Base-by-base conservation (phyloP, 2,329 filamentous ascomycete species). In the Tolypocladium tropicale region DNA sequence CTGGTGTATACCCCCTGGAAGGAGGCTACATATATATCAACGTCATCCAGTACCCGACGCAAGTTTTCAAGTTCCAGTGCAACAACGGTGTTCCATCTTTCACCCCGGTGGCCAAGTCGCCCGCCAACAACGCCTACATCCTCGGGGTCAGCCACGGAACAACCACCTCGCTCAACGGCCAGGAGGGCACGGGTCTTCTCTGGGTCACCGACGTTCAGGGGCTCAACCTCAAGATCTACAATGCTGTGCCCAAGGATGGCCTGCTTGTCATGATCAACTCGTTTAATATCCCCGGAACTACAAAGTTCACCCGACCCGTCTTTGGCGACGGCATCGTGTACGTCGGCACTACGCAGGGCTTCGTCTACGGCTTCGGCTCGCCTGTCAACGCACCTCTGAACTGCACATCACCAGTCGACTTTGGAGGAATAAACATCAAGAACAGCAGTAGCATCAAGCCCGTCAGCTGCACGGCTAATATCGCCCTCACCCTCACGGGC, bases 31-130 rank as follows among this genome's bases (percentile, higher is more conserved):
- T 78, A 41, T 78, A 77, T 63, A 75, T 77, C 62, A 76, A 75
- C 14, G 67, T 82, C 6, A 81, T 83, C 54, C 74, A 78, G 60
- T 78, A 78, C 60, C 73, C 76, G 16, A 79, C 79, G 0, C 74
- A 79, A 53, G 78, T 81, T 21, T 83, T 82, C 72, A 79, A 82
- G 60, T 83, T 83, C 63, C 75, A 76, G 2, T 82, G 78, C 63
- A 69, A 73, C 58, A 67, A 68, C 25, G 80, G 79, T 4, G 72
- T 77, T 11, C 76, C 80, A 0, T 72, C 74, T 2, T 83, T 84
- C 53, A 75, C 78, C 25, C 78, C 79, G 61, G 76, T 81, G 1
- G 77, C 76, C 4, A 74, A 78, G 55, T 78, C 73, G 3, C 72
- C 74, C 0, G 72, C 76, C 25, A 71, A 65, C 46, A 82, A 81